Evolutionary conservation across 2,329 filamentous ascomycete species (phyloP).

Genomic region (Dactylellina sp.): DNA sequence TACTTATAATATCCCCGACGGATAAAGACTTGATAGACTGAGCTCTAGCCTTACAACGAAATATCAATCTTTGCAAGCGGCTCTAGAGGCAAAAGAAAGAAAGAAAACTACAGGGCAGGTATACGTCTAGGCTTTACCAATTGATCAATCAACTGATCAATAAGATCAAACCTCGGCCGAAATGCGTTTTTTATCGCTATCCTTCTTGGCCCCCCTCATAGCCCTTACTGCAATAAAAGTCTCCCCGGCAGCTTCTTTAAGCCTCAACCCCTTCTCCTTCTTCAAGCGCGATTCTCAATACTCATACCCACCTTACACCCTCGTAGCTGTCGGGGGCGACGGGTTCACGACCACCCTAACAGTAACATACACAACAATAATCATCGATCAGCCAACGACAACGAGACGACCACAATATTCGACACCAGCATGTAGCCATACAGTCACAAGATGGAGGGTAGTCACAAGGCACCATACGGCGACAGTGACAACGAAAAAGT

Average conservation of each 20-base stretch:
- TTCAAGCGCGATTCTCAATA: conserved; percentile 26
- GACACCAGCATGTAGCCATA: not conserved
- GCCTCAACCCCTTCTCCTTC: conserved; percentile 19
- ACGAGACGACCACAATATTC: not conserved
- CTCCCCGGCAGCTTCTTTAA: conserved; percentile 4
- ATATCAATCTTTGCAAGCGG: too few relatives aligned
- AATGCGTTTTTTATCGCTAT: conserved; percentile 24
- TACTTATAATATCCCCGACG: too few relatives aligned
- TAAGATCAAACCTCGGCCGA: too few relatives aligned
- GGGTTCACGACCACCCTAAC: conserved; percentile 37
- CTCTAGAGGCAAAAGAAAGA: too few relatives aligned
- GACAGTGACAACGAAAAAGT: conserved; percentile 20
- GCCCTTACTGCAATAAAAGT: conserved; percentile 9
- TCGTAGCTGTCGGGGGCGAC: conserved; percentile 38
- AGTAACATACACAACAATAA: conserved; percentile 41
- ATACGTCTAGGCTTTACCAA: too few relatives aligned
- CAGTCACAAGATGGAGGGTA: conserved; percentile 15
- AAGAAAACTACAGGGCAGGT: too few relatives aligned
- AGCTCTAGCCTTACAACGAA: too few relatives aligned
- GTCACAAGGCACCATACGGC: conserved; percentile 16
- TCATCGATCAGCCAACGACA: not conserved
- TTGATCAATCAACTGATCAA: too few relatives aligned
- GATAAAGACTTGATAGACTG: too few relatives aligned
- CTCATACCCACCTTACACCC: conserved; percentile 41
- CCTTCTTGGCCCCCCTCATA: conserved; percentile 18